A percentile compares a stretch with the other conserved stretches of the same genome.
These are phyloP conservation scores for Vinca minor DNA, from an alignment of 257 asterid genomes.

Conservation along the genomic window DNA sequence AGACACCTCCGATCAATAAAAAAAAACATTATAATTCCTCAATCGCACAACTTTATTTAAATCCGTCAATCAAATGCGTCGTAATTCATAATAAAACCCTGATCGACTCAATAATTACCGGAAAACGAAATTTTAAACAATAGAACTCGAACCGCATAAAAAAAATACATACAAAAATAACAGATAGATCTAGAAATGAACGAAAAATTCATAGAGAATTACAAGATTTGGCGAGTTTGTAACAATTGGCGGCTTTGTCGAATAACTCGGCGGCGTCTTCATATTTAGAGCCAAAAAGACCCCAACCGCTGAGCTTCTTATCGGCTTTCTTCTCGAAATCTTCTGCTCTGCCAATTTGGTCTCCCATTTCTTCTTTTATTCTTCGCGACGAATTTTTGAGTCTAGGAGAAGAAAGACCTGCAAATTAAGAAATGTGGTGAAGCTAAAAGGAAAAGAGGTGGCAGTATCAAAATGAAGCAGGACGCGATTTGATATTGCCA, in stretches of 20 bases:
- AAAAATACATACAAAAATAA: background rate
- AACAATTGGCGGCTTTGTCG: slow-evolving; percentile 81
- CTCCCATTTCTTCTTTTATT: slow-evolving; percentile 50
- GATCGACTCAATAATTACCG: background rate
- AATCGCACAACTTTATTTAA: background rate
- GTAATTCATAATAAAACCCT: slow-evolving; percentile 7
- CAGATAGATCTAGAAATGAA: slow-evolving; percentile 1
- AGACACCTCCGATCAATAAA: slow-evolving; percentile 14
- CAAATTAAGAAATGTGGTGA: background rate
- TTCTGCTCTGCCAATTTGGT: slow-evolving; percentile 60
- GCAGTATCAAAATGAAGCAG: background rate
- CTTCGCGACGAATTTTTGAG: background rate
- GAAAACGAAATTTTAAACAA: no score
- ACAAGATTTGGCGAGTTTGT: slow-evolving; percentile 92
- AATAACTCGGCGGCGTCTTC: slow-evolving; percentile 87
- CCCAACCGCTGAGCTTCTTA: slow-evolving; percentile 83
- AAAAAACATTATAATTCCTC: background rate
- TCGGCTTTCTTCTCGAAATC: slow-evolving; percentile 80
- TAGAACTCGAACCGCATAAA: background rate
- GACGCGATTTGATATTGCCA: slow-evolving; percentile 8
- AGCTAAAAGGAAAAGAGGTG: background rate
- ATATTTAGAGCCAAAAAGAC: slow-evolving; percentile 59
- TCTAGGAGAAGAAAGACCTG: background rate
- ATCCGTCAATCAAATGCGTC: background rate
- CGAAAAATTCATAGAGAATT: background rate